Conservation (phyloP, 768 basidiomycete genomes). For the Cyclocybe cylindracea region DNA sequence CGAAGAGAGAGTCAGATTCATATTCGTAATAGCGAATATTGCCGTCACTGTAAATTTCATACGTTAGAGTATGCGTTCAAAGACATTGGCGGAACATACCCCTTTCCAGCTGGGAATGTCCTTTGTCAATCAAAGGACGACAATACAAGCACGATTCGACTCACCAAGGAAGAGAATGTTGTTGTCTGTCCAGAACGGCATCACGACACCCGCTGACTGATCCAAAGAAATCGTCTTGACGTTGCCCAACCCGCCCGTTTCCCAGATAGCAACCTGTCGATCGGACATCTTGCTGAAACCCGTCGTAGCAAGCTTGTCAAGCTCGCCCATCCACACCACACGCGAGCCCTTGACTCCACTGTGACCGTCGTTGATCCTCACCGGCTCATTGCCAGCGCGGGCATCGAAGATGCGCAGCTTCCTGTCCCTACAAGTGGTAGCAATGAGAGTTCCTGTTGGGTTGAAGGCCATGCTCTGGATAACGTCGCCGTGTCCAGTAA, state of each 20-base stretch:
- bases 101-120: constrained; percentile 72
- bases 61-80: background rate
- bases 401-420: constrained; percentile 93
- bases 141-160: constrained; percentile 17
- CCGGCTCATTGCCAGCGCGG: constrained; percentile 78
- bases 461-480: constrained; percentile 88
- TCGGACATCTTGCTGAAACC: constrained; percentile 98
- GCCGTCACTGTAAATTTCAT: constrained; percentile 64
- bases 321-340: constrained; percentile 88
- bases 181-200: constrained; percentile 98
- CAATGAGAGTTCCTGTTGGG: constrained; percentile 75
- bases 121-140: background rate
- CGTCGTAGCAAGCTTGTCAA: constrained; percentile 88
- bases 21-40: constrained; percentile 99
- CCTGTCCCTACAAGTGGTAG: constrained; percentile 90
- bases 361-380: constrained; percentile 84
- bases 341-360: constrained; percentile 92
- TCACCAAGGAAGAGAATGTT: constrained; percentile 82
- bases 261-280: constrained; percentile 89
- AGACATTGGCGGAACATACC: constrained; percentile 40
- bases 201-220: constrained; percentile 89
- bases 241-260: constrained; percentile 72
- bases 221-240: constrained; percentile 82
- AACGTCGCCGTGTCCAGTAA: constrained; percentile 82
- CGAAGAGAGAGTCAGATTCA: constrained; percentile 79